Evolutionary conservation across 768 basidiomycete genomes (phyloP).

Genomic region (Trichaptum fuscoviolaceum): DNA sequence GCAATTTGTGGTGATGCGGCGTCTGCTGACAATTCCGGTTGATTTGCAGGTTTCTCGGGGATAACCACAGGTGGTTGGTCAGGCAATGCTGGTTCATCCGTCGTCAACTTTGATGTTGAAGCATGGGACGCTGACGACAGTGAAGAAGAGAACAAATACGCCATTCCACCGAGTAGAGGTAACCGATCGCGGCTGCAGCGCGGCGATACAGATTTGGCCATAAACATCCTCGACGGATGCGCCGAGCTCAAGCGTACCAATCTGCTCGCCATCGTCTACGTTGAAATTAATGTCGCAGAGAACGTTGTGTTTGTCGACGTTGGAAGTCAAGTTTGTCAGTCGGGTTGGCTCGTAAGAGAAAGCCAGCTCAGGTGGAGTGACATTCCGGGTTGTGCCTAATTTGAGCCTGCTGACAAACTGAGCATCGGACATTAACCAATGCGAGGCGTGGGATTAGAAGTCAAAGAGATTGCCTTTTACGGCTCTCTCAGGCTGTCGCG

Average conservation of each 20-base stretch:
- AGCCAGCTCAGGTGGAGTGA: background rate
- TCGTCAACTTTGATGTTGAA: conserved; percentile 1
- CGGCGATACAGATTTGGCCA: conserved; percentile 31
- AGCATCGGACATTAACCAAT: background rate
- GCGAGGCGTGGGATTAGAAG: background rate
- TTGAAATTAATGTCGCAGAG: background rate
- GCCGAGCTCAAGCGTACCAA: background rate
- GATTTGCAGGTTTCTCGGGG: conserved; percentile 22
- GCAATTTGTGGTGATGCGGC: conserved; percentile 67
- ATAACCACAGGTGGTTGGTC: conserved; percentile 51
- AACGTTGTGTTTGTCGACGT: background rate
- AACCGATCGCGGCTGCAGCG: conserved; percentile 19
- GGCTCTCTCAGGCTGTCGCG: no score
- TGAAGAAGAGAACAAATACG: conserved; percentile 8
- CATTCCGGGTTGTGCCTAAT: background rate
- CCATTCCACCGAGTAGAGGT: background rate
- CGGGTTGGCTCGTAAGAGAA: background rate
- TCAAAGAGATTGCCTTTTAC: background rate
- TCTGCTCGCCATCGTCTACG: background rate
- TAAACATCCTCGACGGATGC: background rate
- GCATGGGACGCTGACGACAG: conserved; percentile 17
- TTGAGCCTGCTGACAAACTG: background rate
- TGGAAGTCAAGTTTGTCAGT: background rate
- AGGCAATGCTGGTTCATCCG: conserved; percentile 20
- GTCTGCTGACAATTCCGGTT: conserved; percentile 40